Conservation (phyloP, 1,284 basidiomycete species). For the Ceratobasidium sp. region DNA sequence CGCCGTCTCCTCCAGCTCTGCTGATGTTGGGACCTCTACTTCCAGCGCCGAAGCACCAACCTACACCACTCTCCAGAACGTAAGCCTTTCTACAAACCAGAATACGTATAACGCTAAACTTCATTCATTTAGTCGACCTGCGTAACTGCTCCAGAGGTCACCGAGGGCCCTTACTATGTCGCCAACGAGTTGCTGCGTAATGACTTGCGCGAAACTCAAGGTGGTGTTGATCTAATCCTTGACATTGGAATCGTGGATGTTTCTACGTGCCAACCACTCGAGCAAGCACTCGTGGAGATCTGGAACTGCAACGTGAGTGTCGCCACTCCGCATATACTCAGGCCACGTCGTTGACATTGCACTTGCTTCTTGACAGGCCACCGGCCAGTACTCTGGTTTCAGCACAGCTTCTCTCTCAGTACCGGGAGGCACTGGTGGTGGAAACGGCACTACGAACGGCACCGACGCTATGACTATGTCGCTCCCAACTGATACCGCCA, state of each 20-base stretch:
- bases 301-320: constrained; percentile 63
- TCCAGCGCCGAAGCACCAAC: not conserved
- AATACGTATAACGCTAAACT: not conserved
- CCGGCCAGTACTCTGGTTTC: constrained; percentile 61
- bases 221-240: constrained; percentile 66
- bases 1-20: not conserved
- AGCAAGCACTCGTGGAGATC: constrained; percentile 77
- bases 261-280: constrained; percentile 77
- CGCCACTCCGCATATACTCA: constrained; percentile 37
- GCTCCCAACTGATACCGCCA: not conserved
- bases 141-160: constrained; percentile 57
- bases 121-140: constrained; percentile 47
- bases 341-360: not conserved
- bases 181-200: constrained; percentile 62
- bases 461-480: not conserved
- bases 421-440: not conserved
- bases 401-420: constrained; percentile 52
- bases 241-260: constrained; percentile 82
- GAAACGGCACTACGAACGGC: not conserved
- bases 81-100: not conserved
- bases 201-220: constrained; percentile 67
- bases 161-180: constrained; percentile 65
- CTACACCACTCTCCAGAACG: constrained; percentile 5
- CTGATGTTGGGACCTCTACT: not conserved
- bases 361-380: constrained; percentile 45